Percentiles rank a stretch among this genome's conserved stretches.
Evolutionary conservation across 2,329 filamentous ascomycete species (phyloP).

Genomic region (Botrytis galanthina): DNA sequence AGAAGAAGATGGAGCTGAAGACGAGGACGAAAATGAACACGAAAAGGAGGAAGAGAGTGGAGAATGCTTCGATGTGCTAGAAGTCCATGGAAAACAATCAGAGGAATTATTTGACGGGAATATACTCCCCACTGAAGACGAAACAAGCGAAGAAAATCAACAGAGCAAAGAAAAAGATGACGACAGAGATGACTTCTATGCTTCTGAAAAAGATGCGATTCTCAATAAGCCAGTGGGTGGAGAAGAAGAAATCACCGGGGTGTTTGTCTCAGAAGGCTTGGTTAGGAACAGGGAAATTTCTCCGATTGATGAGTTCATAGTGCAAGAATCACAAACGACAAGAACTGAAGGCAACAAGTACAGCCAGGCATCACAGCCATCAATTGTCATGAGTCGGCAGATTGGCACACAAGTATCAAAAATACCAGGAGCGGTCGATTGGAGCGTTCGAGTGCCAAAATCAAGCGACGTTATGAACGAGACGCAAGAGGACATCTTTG

Average conservation of each 20-base stretch:
- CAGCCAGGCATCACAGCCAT: background rate
- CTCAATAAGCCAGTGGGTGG: background rate
- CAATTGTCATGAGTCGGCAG: background rate
- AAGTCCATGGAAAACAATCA: background rate
- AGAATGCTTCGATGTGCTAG: background rate
- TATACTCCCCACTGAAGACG: background rate
- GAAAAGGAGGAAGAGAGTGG: background rate
- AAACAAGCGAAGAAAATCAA: background rate
- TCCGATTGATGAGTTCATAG: background rate
- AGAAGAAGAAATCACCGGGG: background rate
- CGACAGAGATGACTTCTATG: background rate
- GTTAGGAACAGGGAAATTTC: background rate
- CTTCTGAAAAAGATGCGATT: background rate
- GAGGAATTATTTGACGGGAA: background rate
- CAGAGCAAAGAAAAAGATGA: background rate
- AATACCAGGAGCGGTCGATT: conserved; percentile 14
- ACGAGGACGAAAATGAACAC: background rate
- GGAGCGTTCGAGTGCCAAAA: conserved; percentile 23
- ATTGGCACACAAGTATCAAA: background rate
- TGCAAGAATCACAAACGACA: conserved; percentile 10
- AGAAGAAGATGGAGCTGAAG: background rate
- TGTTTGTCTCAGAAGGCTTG: background rate
- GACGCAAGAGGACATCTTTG: conserved; percentile 28
- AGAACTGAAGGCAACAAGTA: background rate
- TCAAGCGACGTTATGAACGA: conserved; percentile 25